A percentile compares a stretch with the other conserved stretches of the same genome.
These are phyloP conservation scores for Quercus engelmannii DNA, from an alignment of 306 rosid genomes.

Conservation along the genomic window DNA sequence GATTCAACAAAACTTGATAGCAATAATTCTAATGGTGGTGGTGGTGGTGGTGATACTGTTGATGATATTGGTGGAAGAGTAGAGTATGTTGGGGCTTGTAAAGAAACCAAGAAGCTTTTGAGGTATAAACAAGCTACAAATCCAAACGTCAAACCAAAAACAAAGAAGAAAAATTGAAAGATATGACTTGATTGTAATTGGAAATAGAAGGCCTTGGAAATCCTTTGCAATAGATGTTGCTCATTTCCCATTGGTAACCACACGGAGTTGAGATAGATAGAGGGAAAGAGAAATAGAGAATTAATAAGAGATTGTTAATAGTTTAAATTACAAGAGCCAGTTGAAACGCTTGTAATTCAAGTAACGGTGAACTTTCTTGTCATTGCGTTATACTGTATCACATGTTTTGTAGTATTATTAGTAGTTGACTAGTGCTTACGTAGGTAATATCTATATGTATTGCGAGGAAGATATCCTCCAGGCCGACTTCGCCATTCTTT, in stretches of 20 bases:
- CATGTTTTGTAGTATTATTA: neutral
- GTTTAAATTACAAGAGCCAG: neutral
- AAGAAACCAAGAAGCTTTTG: constrained; percentile 26
- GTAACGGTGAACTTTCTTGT: neutral
- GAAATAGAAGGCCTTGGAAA: constrained; percentile 3
- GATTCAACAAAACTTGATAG: neutral
- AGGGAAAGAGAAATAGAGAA: neutral
- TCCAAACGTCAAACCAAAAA: constrained; percentile 44
- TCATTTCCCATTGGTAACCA: constrained; percentile 3
- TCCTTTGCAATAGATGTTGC: neutral
- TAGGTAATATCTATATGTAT: no score
- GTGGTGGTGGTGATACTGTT: neutral
- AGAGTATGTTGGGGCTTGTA: constrained; percentile 5
- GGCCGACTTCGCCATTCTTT: no score
- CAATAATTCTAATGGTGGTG: neutral
- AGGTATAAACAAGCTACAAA: constrained; percentile 28
- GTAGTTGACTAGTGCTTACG: neutral
- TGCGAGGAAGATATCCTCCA: no score
- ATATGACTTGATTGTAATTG: constrained; percentile 16
- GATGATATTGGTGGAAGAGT: neutral
- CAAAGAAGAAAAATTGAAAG: constrained; percentile 28
- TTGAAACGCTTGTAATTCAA: neutral
- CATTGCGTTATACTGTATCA: neutral
- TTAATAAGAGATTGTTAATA: constrained; percentile 6
- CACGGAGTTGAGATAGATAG: neutral